Base-by-base conservation (phyloP, 768 basidiomycete species). In the Podaxis sp. region DNA sequence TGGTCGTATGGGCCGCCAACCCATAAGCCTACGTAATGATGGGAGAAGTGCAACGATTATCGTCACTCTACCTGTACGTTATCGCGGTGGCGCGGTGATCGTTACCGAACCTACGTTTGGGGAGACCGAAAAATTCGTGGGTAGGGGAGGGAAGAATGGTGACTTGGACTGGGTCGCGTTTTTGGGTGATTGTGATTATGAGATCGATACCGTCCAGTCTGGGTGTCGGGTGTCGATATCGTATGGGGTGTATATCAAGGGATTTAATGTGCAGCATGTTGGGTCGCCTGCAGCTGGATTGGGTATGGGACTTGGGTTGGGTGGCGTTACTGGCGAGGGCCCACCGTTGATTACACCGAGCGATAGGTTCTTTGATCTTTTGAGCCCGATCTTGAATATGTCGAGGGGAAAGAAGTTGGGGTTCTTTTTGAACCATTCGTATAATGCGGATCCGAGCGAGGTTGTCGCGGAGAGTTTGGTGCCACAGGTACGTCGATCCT, bases 111-210 rank as follows among this genome's bases (percentile, higher is more conserved):
- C 75, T 2, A 83, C 86, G 1, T 85, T 83, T 0, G 70, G 72
- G 6, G 80, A 83, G 58, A 63, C 43, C 19, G 90, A 93, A 70
- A 83, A 75, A 63, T 92, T 87, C 74, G 78, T 79, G 47, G 86
- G 83, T 5, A 76, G 83, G 0, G 86, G 84, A 8, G 84, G 88
- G 40, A 86, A 87, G 68, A 75, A 77, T 36, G 87, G 82, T 4
- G 83, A 89, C 66, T 79, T 93, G 63, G 90, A 93, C 64, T 93
- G 91, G 91, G 80, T 85, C 0, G 91, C 89, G 19, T 88, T 89
- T 75, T 76, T 86, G 55, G 79, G 84, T 4, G 90, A 91, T 65
- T 91, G 89, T 73, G 86, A 91, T 19, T 85, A 87, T 66, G 88
- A 90, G 70, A 81, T 91, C 60, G 88, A 92, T 70, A 75, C 81